phyloP scores from a whole-genome alignment of 345 rosid species.

The Cardamine resedifolia region DNA sequence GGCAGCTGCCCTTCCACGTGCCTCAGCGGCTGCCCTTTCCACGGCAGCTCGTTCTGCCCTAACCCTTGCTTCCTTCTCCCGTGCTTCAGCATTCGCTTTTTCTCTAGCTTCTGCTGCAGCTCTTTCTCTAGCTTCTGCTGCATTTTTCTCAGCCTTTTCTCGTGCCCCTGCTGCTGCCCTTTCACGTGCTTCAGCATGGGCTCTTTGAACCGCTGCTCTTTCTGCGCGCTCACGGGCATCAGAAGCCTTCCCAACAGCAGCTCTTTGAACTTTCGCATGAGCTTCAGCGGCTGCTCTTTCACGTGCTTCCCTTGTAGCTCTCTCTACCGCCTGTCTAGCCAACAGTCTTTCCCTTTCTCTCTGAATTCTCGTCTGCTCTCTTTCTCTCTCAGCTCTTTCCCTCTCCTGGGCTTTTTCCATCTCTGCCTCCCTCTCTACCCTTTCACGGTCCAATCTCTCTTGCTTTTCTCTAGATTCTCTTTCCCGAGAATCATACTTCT shows the following conservation, averaged over 20 bases:
- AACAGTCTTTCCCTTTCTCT: slow-evolving; percentile 70
- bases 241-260: slow-evolving; percentile 79
- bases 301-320: slow-evolving; percentile 97
- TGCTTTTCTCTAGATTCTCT: slow-evolving; percentile 63
- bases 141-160: slow-evolving; percentile 85
- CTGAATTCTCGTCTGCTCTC: slow-evolving; percentile 50
- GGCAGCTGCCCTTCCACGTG: slow-evolving; percentile 70
- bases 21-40: slow-evolving; percentile 75
- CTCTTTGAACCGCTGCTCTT: slow-evolving; percentile 92
- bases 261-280: slow-evolving; percentile 77
- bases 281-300: slow-evolving; percentile 94
- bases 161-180: slow-evolving; percentile 86
- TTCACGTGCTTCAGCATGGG: slow-evolving; percentile 95
- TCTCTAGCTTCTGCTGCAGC: slow-evolving; percentile 92
- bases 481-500: slow-evolving; percentile 60
- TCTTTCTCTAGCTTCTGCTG: slow-evolving; percentile 84
- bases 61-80: slow-evolving; percentile 59
- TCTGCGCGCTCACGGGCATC: slow-evolving; percentile 91
- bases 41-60: slow-evolving; percentile 87
- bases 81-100: slow-evolving; percentile 57
- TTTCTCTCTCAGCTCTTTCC: slow-evolving; percentile 48
- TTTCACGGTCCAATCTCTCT: slow-evolving; percentile 53
- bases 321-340: slow-evolving; percentile 91
- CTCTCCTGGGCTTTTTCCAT: slow-evolving; percentile 58
- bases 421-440: slow-evolving; percentile 59